Conservation (phyloP, 2,329 filamentous ascomycete genomes). For the Cryphonectria nitschkei region DNA sequence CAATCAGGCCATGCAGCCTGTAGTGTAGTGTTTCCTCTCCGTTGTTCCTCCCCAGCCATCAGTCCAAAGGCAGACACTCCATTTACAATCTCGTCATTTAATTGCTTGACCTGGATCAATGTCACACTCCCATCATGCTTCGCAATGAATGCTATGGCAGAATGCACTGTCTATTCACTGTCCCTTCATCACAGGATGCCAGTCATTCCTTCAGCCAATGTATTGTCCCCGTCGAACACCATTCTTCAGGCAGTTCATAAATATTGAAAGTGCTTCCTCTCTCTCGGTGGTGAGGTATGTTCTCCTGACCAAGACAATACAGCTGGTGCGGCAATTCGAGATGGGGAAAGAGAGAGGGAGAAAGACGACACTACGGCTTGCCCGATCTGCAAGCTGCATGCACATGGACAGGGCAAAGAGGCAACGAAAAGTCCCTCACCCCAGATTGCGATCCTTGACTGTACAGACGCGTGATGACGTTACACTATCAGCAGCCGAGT, state of each 20-base stretch:
- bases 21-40: background rate
- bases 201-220: too few relatives aligned
- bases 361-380: slow-evolving; percentile 13
- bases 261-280: background rate
- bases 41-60: background rate
- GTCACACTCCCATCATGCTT: slow-evolving; percentile 5
- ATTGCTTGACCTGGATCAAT: slow-evolving; percentile 18
- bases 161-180: too few relatives aligned
- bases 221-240: background rate
- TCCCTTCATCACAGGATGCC: too few relatives aligned
- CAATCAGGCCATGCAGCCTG: slow-evolving; percentile 14
- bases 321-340: background rate
- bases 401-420: slow-evolving; percentile 12
- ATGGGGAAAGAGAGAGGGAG: background rate
- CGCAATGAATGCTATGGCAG: too few relatives aligned
- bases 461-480: slow-evolving; percentile 22
- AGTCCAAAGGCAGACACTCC: slow-evolving; percentile 13
- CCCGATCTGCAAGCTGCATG: slow-evolving; percentile 19
- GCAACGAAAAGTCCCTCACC: slow-evolving; percentile 25
- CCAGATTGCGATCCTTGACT: slow-evolving; percentile 21
- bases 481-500: slow-evolving; percentile 13
- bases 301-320: background rate
- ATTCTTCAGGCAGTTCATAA: background rate
- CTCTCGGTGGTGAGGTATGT: background rate
- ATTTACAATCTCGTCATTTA: slow-evolving; percentile 22